Evolutionary conservation across 176 grass and related monocot species (phyloP).

Genomic region (Oryza glumipatula): DNA sequence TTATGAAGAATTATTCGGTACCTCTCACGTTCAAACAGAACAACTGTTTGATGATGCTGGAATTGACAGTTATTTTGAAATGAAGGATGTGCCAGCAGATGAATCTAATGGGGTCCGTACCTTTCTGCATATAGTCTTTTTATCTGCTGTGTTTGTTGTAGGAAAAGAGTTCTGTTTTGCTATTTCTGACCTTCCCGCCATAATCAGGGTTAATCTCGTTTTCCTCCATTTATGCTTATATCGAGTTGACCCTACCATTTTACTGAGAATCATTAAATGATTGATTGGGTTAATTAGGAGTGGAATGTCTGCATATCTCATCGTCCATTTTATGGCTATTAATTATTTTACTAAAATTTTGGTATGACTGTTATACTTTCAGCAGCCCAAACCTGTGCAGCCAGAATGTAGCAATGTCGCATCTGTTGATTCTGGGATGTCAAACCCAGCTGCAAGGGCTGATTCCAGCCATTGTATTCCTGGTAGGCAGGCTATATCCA

Average conservation of each 20-base stretch:
- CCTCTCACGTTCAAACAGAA: slow-evolving; percentile 60
- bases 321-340: slow-evolving; percentile 6
- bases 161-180: background rate
- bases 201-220: background rate
- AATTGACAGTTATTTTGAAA: slow-evolving; percentile 80
- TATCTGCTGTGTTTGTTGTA: slow-evolving; percentile 5
- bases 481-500: slow-evolving; percentile 64
- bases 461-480: slow-evolving; percentile 74
- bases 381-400: slow-evolving; percentile 56
- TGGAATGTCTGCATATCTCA: slow-evolving; percentile 14
- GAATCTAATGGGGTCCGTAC: slow-evolving; percentile 52
- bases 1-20: slow-evolving; percentile 91
- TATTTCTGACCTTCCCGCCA: background rate
- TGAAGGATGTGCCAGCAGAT: slow-evolving; percentile 62
- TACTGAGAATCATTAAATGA: background rate
- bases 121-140: background rate
- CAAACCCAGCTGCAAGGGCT: slow-evolving; percentile 53
- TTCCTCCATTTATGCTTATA: background rate
- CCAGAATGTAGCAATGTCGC: slow-evolving; percentile 51
- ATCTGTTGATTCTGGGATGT: slow-evolving; percentile 66
- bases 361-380: slow-evolving; percentile 31
- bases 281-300: slow-evolving; percentile 3
- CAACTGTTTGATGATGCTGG: slow-evolving; percentile 94
- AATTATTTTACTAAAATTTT: slow-evolving; percentile 28
- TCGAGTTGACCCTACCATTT: background rate